Evolutionary conservation across 2,329 filamentous ascomycete genomes (phyloP).

Genomic region (Fusarium abutilonis): DNA sequence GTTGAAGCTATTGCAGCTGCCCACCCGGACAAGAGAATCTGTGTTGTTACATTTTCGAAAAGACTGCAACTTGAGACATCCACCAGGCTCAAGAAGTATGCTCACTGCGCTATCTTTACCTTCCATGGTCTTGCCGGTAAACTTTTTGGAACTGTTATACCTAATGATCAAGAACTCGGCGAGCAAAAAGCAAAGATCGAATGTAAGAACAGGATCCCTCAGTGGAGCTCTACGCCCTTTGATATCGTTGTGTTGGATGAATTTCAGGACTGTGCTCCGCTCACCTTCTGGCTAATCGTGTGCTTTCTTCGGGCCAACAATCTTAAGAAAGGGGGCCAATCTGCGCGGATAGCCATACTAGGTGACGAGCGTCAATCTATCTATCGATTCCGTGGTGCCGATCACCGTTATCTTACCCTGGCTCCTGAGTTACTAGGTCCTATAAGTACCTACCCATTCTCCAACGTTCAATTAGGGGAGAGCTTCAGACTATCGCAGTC

Average conservation of each 20-base stretch:
- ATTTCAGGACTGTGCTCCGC: slow-evolving; percentile 47
- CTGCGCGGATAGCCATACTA: slow-evolving; percentile 43
- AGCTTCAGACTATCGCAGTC: slow-evolving; percentile 45
- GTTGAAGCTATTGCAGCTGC: slow-evolving; percentile 46
- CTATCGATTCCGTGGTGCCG: slow-evolving; percentile 45
- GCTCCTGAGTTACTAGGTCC: slow-evolving; percentile 36
- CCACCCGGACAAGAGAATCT: slow-evolving; percentile 32
- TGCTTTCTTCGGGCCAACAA: slow-evolving; percentile 43
- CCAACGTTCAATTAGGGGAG: slow-evolving; percentile 28
- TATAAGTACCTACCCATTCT: slow-evolving; percentile 39
- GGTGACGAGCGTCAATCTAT: slow-evolving; percentile 49
- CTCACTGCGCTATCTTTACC: slow-evolving; percentile 38
- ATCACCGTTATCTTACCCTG: slow-evolving; percentile 44
- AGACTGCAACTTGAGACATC: slow-evolving; percentile 43
- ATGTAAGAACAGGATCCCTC: slow-evolving; percentile 20
- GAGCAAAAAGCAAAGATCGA: slow-evolving; percentile 12
- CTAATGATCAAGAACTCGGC: slow-evolving; percentile 33
- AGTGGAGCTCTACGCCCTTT: slow-evolving; percentile 39
- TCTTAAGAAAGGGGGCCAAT: slow-evolving; percentile 11
- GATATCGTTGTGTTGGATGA: slow-evolving; percentile 49
- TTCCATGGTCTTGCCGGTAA: slow-evolving; percentile 43
- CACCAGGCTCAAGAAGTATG: slow-evolving; percentile 34
- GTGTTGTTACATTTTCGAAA: slow-evolving; percentile 45
- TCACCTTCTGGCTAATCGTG: slow-evolving; percentile 42
- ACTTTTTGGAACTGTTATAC: slow-evolving; percentile 31